Evolutionary conservation across 2,329 filamentous ascomycete genomes (phyloP).

Genomic region (Xylariales sp.): DNA sequence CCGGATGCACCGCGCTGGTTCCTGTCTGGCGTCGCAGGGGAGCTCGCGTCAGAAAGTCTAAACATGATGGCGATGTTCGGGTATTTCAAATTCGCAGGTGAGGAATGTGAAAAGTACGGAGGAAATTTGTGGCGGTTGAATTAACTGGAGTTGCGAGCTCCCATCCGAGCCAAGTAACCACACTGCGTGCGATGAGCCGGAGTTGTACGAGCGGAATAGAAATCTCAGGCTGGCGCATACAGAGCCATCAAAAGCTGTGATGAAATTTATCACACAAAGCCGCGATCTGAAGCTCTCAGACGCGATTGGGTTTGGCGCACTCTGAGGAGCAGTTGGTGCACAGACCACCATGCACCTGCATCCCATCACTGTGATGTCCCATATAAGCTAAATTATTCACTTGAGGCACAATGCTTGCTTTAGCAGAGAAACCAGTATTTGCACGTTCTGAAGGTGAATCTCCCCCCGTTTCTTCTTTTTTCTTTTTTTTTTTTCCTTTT

Average conservation of each 20-base stretch:
- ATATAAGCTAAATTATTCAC: no score
- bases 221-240: neutral
- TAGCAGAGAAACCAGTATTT: no score
- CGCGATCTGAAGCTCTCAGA: neutral
- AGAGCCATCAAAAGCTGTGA: neutral
- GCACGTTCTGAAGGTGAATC: no score
- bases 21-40: conserved; percentile 47
- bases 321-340: no score
- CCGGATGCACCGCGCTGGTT: conserved; percentile 23
- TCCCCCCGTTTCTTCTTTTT: no score
- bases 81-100: neutral
- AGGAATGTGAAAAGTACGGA: neutral
- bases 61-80: conserved; percentile 21
- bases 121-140: no score
- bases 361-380: no score
- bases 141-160: no score
- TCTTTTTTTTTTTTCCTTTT: no score
- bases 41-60: conserved; percentile 37
- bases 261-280: neutral
- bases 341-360: no score
- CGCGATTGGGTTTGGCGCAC: no score
- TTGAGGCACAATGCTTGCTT: no score
- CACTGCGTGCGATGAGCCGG: neutral
- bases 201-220: neutral
- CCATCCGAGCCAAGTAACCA: neutral